Percentiles rank a stretch among this genome's conserved stretches.
Conservation (phyloP, 2,329 filamentous ascomycete species). For the Pseudogymnoascus sp. region DNA sequence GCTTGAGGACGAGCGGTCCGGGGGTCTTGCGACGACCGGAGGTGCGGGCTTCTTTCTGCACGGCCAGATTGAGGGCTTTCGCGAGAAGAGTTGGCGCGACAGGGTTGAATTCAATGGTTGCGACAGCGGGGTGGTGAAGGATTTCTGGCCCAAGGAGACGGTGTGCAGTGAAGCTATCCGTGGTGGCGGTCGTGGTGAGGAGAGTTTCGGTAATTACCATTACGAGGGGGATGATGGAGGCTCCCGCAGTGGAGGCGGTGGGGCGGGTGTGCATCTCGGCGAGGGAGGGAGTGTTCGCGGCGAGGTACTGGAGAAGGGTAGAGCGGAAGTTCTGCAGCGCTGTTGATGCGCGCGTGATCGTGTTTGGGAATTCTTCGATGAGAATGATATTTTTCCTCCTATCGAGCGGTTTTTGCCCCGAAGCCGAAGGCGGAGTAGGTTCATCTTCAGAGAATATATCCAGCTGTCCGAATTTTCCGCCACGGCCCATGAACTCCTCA, state of each 20-base stretch:
- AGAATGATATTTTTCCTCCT: conserved; percentile 54
- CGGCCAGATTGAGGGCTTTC: conserved; percentile 74
- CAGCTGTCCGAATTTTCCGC: conserved; percentile 72
- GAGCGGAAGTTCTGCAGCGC: conserved; percentile 65
- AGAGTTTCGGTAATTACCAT: conserved; percentile 90
- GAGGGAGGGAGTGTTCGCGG: conserved; percentile 54
- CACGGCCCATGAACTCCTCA: conserved; percentile 80
- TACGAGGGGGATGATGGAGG: conserved; percentile 63
- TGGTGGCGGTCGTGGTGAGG: conserved; percentile 71
- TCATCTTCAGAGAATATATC: conserved; percentile 34
- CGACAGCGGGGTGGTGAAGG: conserved; percentile 69
- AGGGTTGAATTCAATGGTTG: conserved; percentile 84
- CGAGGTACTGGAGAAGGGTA: conserved; percentile 68
- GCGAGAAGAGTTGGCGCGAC: conserved; percentile 79
- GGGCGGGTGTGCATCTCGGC: conserved; percentile 36
- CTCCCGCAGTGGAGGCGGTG: conserved; percentile 22
- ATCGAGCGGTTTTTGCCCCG: conserved; percentile 25
- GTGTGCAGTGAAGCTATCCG: conserved; percentile 90
- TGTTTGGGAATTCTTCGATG: conserved; percentile 77
- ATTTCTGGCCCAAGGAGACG: conserved; percentile 82
- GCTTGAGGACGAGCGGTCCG: conserved; percentile 70
- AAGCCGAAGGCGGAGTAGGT: conserved; percentile 23
- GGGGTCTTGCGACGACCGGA: conserved; percentile 71
- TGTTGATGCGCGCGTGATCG: conserved; percentile 58
- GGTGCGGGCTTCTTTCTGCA: conserved; percentile 76